Evolutionary conservation across 192 early-diverging fungal genomes (phyloP), one percentile per base, ranked within the genome.

Genomic region (Entrophospora sp.): DNA sequence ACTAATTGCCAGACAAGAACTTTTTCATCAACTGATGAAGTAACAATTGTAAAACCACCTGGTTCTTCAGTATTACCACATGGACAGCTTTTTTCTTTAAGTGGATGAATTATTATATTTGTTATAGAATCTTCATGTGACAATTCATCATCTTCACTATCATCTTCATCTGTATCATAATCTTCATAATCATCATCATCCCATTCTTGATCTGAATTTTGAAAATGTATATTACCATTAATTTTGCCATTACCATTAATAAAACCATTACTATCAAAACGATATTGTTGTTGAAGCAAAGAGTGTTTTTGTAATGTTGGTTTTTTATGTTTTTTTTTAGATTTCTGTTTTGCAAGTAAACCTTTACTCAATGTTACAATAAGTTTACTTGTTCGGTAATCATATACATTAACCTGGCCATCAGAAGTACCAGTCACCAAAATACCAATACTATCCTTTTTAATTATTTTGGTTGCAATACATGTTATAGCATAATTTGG

Each of bases 81-180:
- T 31, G 34, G 27, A 32, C 53, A 57, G 13, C 34, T 57, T 32
- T 57, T 12, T 57, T 35, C 18, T 32, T 57, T 14, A 30, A 57
- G 20, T 10, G 34, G 53, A 57, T 57, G 53, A 25, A 57, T 57
- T n/a, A 57, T 57, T 30, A 57, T 57, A 5, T 12, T 34, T 32
- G 27, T 57, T 13, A 57, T 57, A 1, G 30, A 7, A 24, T 35
- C 30, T 16, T 57, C 14, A 5, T 57, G 53, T 30, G 20, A 57
- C 13, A 5, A 30, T 34, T 57, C 53, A 16, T 43, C 42, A 2
- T 43, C 42, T 57, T 57, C 53, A 20, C 31, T 9, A 24, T 16
- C 14, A 12, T 9, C 10, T 5, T 52, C 49, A 52, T 52, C 2
- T 24, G 5, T 22, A 52, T n/a, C n/a, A n/a, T n/a, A n/a, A n/a